Base-by-base conservation (phyloP, 2,329 filamentous ascomycete species). In the Talaromyces sp. region DNA sequence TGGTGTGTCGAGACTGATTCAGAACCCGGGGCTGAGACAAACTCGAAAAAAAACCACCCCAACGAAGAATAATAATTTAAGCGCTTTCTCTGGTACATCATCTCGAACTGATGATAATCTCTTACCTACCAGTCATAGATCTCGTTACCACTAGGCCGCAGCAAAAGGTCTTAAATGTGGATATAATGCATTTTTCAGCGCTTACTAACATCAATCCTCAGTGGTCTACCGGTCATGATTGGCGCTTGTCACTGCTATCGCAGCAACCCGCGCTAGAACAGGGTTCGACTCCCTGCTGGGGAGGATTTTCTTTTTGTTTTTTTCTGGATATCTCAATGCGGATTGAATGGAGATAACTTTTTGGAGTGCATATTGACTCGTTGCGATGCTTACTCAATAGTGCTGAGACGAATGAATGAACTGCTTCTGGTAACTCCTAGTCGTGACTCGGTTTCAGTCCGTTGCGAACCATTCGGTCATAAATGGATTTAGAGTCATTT, bases 161-260 rank as follows among this genome's bases (percentile, higher is more conserved):
- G 10, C 7, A 17, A n/a, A 6, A 17, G 8, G 1, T 33, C 10
- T 31, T 10, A 22, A 4, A 11, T 25, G 17, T n/a, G 22, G 11
- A 15, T 31, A 50, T 50, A 17, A 15, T 7, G 15, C 25, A 3
- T 1, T 52, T 33, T 31, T 11, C n/a, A 1, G 0, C 1, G 2
- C 6, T 4, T 10, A 31, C 3, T 8, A 17, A 31, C 50, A 56
- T 56, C 27, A 56, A 22, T 56, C 31, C 50, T 56, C 50, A 56
- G 50, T 37, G 50, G 50, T 35, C 50, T 56, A 56, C 50, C 50
- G 50, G 31, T 56, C 31, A 56, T 35, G 50, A 56, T 56, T 56
- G 31, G 31, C 31, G 50, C 50, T 56, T 56, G 52, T 56, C 52
- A 56, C 50, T 54, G 50, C 50, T 15, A 54, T 54, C 1, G 50